Percentiles rank a stretch among this genome's conserved stretches.
phyloP scores from a whole-genome alignment of 2,329 filamentous ascomycete species.

The Claviceps sorghi region DNA sequence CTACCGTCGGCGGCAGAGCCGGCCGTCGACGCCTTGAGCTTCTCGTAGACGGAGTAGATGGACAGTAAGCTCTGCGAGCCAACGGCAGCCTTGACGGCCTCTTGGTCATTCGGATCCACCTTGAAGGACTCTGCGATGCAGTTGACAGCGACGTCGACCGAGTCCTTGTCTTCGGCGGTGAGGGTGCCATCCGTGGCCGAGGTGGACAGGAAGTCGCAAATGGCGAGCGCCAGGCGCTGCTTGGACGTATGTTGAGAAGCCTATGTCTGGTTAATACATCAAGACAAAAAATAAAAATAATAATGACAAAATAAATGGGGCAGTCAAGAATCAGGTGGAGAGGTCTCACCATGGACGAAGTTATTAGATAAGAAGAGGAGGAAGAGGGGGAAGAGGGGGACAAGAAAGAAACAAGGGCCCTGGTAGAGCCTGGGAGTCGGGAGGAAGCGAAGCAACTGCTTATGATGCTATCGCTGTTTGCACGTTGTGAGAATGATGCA shows the following conservation, averaged over 20 bases:
- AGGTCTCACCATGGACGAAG: too few species aligned
- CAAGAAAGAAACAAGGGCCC: not conserved
- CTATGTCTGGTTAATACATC: conserved; percentile 6
- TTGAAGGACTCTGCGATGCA: conserved; percentile 95
- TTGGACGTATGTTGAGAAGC: conserved; percentile 33
- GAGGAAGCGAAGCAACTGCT: not conserved
- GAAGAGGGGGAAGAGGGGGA: too few species aligned
- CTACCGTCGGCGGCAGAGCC: conserved; percentile 23
- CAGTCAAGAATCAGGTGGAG: not conserved
- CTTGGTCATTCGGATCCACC: conserved; percentile 67
- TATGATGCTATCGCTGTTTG: not conserved
- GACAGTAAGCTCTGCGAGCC: conserved; percentile 76
- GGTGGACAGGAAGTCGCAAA: conserved; percentile 84
- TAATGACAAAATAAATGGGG: not conserved
- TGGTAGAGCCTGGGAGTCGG: not conserved
- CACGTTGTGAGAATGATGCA: not conserved
- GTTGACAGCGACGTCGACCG: conserved; percentile 83
- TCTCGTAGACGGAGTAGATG: conserved; percentile 95
- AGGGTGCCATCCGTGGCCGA: conserved; percentile 83
- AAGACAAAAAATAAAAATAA: not conserved
- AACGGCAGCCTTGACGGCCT: conserved; percentile 60
- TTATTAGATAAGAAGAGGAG: too few species aligned
- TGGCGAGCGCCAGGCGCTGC: conserved; percentile 89
- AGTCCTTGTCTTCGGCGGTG: conserved; percentile 75
- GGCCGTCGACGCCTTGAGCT: conserved; percentile 51